A percentile compares a stretch with the other conserved stretches of the same genome.
Evolutionary conservation across 371 early-diverging fungal genomes (phyloP).

Genomic region (Mortierella sp.): DNA sequence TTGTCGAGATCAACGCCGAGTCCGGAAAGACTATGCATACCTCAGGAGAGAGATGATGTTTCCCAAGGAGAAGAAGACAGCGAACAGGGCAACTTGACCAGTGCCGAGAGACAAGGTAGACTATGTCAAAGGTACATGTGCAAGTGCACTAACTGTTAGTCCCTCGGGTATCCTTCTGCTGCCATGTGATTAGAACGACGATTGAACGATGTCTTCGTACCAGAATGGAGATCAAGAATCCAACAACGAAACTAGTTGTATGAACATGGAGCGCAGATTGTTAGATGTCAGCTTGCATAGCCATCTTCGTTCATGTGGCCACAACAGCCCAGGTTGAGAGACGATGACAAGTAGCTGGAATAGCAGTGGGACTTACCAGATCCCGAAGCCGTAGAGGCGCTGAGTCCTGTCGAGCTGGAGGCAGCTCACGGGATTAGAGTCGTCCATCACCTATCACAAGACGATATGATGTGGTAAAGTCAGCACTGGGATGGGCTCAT

Average conservation of each 20-base stretch:
- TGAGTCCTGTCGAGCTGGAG: slow-evolving; percentile 82
- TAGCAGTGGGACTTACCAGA: slow-evolving; percentile 58
- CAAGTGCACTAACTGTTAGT: too few relatives aligned
- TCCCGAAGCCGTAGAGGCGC: slow-evolving; percentile 91
- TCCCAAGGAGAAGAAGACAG: slow-evolving; percentile 89
- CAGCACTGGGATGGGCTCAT: background rate
- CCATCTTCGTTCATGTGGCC: too few relatives aligned
- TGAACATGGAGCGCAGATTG: too few relatives aligned
- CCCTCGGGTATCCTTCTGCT: too few relatives aligned
- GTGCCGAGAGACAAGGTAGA: slow-evolving; percentile 71
- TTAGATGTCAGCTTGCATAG: background rate
- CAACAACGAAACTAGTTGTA: slow-evolving; percentile 71
- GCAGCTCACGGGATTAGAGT: slow-evolving; percentile 56
- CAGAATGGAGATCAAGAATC: slow-evolving; percentile 79
- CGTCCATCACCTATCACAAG: slow-evolving; percentile 51
- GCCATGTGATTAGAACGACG: too few relatives aligned
- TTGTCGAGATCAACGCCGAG: background rate
- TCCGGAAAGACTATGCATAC: slow-evolving; percentile 41
- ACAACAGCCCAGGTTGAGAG: too few relatives aligned
- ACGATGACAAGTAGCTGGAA: too few relatives aligned
- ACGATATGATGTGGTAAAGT: background rate
- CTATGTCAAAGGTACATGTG: slow-evolving; percentile 48
- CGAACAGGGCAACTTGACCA: slow-evolving; percentile 77
- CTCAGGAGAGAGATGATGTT: slow-evolving; percentile 87
- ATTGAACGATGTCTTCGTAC: slow-evolving; percentile 54